Evolutionary conservation across 139 green algal genomes (phyloP).

Genomic region (Chlamydomonas asymmetrica): DNA sequence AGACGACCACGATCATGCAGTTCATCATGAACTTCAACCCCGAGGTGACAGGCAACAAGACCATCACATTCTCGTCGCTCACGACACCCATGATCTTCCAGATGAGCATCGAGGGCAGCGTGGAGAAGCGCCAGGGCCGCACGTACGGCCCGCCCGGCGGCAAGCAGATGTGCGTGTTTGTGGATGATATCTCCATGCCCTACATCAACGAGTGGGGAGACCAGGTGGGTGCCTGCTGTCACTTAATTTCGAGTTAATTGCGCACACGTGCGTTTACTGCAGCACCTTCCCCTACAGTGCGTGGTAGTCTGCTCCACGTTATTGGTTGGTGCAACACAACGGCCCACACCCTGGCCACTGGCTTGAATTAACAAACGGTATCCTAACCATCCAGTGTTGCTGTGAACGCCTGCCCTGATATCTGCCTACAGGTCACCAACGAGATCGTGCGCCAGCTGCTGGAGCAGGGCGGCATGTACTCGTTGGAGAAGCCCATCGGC

Average conservation of each 20-base stretch:
- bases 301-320: too few species aligned
- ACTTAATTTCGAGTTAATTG: background rate
- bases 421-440: conserved; percentile 79
- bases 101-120: conserved; percentile 68
- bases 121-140: conserved; percentile 94
- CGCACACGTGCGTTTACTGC: background rate
- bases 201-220: conserved; percentile 95
- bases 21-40: conserved; percentile 79
- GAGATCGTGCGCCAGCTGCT: conserved; percentile 95
- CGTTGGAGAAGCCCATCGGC: conserved; percentile 92
- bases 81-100: conserved; percentile 95
- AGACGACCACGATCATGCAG: conserved; percentile 85
- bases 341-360: too few species aligned
- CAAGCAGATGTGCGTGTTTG: conserved; percentile 87
- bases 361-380: too few species aligned
- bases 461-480: conserved; percentile 92
- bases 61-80: conserved; percentile 91
- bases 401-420: background rate
- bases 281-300: conserved; percentile 1
- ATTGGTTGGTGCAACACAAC: too few species aligned
- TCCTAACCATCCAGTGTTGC: background rate
- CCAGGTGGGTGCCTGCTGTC: conserved; percentile 56
- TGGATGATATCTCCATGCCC: conserved; percentile 95
- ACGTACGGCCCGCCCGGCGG: conserved; percentile 89
- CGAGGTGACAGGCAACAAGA: conserved; percentile 74